Conservation (phyloP, 2,329 filamentous ascomycete species). For the Nemania diffusa region DNA sequence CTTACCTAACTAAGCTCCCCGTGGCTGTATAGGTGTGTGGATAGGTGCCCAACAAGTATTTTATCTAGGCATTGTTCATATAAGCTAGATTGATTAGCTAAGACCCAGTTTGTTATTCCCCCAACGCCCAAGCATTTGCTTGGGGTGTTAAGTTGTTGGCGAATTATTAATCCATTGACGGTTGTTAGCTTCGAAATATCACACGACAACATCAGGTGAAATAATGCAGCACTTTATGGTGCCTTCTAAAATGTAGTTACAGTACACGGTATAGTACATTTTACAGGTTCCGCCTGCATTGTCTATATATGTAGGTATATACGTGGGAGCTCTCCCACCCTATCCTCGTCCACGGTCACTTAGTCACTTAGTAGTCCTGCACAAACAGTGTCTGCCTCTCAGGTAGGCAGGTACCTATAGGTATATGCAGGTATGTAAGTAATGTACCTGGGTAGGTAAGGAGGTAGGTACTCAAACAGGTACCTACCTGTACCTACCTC, state of each 20-base stretch:
- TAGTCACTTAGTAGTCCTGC: too few relatives aligned
- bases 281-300: constrained; percentile 23
- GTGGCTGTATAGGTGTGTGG: background rate
- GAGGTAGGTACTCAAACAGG: too few relatives aligned
- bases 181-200: background rate
- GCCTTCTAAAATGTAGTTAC: constrained; percentile 9
- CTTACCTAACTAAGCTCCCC: background rate
- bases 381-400: too few relatives aligned
- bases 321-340: constrained; percentile 24
- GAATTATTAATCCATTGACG: background rate
- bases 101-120: background rate
- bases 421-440: background rate
- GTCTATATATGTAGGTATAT: too few relatives aligned
- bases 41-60: background rate
- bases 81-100: background rate
- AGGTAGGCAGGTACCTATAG: too few relatives aligned
- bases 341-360: too few relatives aligned
- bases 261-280: background rate
- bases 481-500: background rate
- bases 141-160: background rate
- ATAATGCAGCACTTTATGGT: background rate
- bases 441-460: background rate
- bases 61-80: background rate
- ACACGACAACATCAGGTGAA: background rate
- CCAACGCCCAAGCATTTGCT: background rate